Conservation (phyloP, 2,329 filamentous ascomycete species). For the Pyrenophora tritici-repentis region DNA sequence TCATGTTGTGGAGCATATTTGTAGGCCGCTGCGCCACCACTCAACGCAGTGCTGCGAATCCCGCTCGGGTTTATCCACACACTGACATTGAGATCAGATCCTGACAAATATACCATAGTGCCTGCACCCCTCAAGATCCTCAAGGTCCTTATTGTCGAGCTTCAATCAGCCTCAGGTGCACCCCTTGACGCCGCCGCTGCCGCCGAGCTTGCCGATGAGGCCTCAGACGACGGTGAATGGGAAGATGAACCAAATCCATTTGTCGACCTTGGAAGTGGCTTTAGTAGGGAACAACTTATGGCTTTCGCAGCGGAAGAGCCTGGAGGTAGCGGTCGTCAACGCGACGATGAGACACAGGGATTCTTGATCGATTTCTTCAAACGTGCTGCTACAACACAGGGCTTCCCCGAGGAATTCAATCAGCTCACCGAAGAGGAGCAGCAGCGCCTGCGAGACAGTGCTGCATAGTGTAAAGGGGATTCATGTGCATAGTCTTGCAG, state of each 20-base stretch:
- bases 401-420: conserved; percentile 61
- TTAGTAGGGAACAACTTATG: conserved; percentile 73
- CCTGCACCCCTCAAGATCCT: conserved; percentile 91
- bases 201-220: conserved; percentile 69
- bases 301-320: conserved; percentile 65
- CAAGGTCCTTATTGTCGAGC: conserved; percentile 92
- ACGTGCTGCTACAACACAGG: conserved; percentile 57
- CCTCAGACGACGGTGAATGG: conserved; percentile 68
- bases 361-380: conserved; percentile 84
- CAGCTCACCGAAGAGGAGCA: conserved; percentile 61
- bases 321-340: conserved; percentile 59
- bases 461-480: conserved; percentile 16
- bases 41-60: neutral
- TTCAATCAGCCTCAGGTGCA: conserved; percentile 77
- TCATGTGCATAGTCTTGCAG: neutral
- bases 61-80: conserved; percentile 1
- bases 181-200: conserved; percentile 63
- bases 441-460: conserved; percentile 54
- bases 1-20: conserved; percentile 5
- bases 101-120: conserved; percentile 86
- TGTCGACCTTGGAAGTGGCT: conserved; percentile 70
- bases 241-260: conserved; percentile 78
- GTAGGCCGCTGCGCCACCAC: neutral
- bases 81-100: conserved; percentile 60
- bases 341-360: conserved; percentile 87